These are phyloP conservation scores for Polychaeton citri DNA, from an alignment of 2,329 filamentous ascomycete species.

Conservation along the genomic window DNA sequence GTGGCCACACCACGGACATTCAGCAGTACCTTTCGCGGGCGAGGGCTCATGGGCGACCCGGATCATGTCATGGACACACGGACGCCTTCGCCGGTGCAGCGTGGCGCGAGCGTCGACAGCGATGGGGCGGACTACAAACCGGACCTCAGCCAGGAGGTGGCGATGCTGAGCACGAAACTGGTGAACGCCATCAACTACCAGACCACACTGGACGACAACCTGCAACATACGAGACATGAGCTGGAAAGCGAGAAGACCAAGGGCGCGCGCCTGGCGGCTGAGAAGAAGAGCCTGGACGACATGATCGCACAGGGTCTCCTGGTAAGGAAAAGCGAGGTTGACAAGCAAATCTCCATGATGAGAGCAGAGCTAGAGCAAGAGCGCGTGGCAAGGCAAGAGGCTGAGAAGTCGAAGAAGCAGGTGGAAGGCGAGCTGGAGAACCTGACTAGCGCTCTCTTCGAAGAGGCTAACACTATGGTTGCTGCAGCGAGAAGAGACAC, in stretches of 20 bases:
- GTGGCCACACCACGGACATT: not conserved
- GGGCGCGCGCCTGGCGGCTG: constrained; percentile 54
- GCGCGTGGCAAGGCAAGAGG: constrained; percentile 25
- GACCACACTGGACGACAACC: constrained; percentile 76
- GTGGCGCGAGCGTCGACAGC: constrained; percentile 17
- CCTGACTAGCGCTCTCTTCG: constrained; percentile 83
- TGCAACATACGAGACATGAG: constrained; percentile 72
- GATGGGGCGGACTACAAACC: constrained; percentile 39
- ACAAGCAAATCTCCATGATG: constrained; percentile 35
- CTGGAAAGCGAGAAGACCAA: constrained; percentile 58
- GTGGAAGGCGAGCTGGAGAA: constrained; percentile 89
- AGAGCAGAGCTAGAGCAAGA: constrained; percentile 29
- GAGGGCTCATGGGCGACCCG: not conserved
- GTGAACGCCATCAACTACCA: constrained; percentile 97
- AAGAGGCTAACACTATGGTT: constrained; percentile 98
- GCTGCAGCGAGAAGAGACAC: constrained; percentile 75
- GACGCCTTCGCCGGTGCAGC: constrained; percentile 23
- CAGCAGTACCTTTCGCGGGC: not conserved
- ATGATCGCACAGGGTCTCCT: constrained; percentile 61
- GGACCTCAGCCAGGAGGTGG: constrained; percentile 62
- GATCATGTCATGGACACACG: constrained; percentile 27
- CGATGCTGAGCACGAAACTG: constrained; percentile 83
- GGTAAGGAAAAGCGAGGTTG: constrained; percentile 60
- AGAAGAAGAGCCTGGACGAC: constrained; percentile 55
- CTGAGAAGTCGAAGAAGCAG: constrained; percentile 58